Evolutionary conservation across 257 asterid species (phyloP).

Genomic region (Lycium barbarum): DNA sequence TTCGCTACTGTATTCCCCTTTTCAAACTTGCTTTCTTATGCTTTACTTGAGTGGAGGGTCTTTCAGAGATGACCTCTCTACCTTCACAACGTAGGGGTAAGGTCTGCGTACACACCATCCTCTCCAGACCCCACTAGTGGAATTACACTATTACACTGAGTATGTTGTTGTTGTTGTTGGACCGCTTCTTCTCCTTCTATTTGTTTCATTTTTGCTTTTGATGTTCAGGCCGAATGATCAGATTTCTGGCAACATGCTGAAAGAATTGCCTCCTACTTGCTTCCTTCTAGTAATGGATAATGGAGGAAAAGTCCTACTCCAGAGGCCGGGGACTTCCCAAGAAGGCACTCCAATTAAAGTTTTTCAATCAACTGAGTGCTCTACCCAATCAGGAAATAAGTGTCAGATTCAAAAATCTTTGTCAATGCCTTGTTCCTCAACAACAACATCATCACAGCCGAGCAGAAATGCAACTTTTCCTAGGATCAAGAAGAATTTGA

Average conservation of each 20-base stretch:
- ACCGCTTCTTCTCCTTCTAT: neutral
- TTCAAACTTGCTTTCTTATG: too few relatives aligned
- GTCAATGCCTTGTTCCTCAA: slow-evolving; percentile 64
- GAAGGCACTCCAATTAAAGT: slow-evolving; percentile 56
- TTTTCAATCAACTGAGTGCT: slow-evolving; percentile 43
- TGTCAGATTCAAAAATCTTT: slow-evolving; percentile 52
- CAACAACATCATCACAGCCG: slow-evolving; percentile 45
- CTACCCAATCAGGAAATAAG: slow-evolving; percentile 33
- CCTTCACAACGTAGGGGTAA: too few relatives aligned
- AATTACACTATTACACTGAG: too few relatives aligned
- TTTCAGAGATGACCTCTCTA: too few relatives aligned
- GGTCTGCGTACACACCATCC: too few relatives aligned
- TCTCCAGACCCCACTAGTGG: too few relatives aligned
- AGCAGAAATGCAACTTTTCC: slow-evolving; percentile 32
- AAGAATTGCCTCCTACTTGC: slow-evolving; percentile 84
- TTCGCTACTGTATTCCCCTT: too few relatives aligned
- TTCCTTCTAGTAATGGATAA: slow-evolving; percentile 65
- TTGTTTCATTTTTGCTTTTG: neutral
- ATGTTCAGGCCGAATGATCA: slow-evolving; percentile 58
- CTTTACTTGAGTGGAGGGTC: too few relatives aligned
- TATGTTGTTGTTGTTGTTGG: neutral
- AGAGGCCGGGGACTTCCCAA: slow-evolving; percentile 73
- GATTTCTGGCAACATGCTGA: slow-evolving; percentile 48
- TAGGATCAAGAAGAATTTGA: slow-evolving; percentile 20
- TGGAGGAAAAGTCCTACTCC: slow-evolving; percentile 63